phyloP scores from a whole-genome alignment of 225 moss, liverwort and hornwort species.

The Polytrichum formosum region DNA sequence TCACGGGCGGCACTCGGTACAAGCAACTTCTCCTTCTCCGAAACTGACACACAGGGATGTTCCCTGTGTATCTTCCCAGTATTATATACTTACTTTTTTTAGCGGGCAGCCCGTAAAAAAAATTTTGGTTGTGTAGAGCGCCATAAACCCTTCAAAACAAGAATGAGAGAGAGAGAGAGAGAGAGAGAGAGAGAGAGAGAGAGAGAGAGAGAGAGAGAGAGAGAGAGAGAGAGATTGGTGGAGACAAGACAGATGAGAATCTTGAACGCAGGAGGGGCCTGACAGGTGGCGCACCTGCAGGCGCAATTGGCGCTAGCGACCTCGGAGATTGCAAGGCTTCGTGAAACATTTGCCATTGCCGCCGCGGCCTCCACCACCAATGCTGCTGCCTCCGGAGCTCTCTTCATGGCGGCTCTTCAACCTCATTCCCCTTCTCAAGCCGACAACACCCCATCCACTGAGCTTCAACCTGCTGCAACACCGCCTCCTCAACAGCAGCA shows the following conservation, averaged over 20 bases:
- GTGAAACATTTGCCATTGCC: conserved; percentile 84
- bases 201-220: neutral
- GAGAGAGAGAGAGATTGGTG: neutral
- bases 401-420: conserved; percentile 55
- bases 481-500: conserved; percentile 23
- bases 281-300: conserved; percentile 92
- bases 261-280: conserved; percentile 61
- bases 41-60: no score
- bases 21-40: no score
- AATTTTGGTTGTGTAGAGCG: no score
- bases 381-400: conserved; percentile 36
- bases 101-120: no score
- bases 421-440: conserved; percentile 43
- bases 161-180: no score
- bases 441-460: conserved; percentile 15
- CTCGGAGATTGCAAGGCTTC: conserved; percentile 88
- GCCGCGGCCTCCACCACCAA: conserved; percentile 57
- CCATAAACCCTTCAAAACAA: no score
- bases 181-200: no score
- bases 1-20: no score
- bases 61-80: no score
- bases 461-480: conserved; percentile 25
- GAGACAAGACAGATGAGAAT: conserved; percentile 38
- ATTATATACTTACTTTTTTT: no score
- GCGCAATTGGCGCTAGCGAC: conserved; percentile 92